Conservation (phyloP, 495 filamentous ascomycete genomes). For the Cenococcum geophilum region DNA sequence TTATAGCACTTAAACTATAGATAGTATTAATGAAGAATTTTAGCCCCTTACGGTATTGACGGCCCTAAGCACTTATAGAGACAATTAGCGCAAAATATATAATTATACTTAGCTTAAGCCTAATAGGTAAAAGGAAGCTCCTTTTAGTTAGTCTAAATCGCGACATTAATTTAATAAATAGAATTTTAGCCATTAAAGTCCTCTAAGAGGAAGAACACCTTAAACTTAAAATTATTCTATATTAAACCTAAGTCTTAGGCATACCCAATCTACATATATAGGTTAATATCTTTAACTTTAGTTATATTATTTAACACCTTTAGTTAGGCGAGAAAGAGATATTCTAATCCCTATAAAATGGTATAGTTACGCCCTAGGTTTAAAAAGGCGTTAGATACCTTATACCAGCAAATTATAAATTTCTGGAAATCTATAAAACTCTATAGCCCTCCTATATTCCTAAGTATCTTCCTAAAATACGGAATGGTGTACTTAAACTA, state of each 20-base stretch:
- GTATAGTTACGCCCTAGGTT: not conserved
- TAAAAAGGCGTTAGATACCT: not conserved
- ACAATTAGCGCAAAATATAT: too few species aligned
- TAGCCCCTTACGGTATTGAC: too few species aligned
- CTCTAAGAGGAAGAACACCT: too few species aligned
- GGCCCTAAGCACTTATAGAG: too few species aligned
- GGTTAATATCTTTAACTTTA: not conserved
- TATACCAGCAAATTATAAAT: not conserved
- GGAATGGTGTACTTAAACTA: not conserved
- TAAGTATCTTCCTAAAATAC: not conserved
- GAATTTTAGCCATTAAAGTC: not conserved
- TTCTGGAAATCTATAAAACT: not conserved
- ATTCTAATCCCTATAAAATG: not conserved
- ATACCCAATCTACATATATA: not conserved
- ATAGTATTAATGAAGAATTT: not conserved
- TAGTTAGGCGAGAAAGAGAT: not conserved
- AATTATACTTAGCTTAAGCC: too few species aligned
- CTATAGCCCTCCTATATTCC: not conserved
- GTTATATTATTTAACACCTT: not conserved
- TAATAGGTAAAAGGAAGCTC: too few species aligned
- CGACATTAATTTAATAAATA: too few species aligned
- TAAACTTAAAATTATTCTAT: not conserved
- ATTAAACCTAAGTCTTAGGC: not conserved
- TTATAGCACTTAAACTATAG: not conserved
- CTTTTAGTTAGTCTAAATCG: too few species aligned